These are phyloP conservation scores for Thelephora terrestris DNA, from an alignment of 1,284 basidiomycete genomes.

Conservation along the genomic window DNA sequence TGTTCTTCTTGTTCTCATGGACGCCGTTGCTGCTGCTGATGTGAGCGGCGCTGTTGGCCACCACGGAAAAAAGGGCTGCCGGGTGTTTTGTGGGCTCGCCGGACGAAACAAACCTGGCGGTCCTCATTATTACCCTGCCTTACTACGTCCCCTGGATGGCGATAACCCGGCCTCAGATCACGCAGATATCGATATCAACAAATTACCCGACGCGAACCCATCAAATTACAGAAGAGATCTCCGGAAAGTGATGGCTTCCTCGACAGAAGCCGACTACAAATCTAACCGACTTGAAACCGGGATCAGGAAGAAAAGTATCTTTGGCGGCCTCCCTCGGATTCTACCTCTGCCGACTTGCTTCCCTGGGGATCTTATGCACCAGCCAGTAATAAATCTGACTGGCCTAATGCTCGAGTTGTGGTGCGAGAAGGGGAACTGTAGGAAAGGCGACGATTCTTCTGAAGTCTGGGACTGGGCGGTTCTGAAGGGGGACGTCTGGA, in stretches of 20 bases:
- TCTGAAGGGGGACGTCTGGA: constrained; percentile 23
- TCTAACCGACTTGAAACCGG: constrained; percentile 12
- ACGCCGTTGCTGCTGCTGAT: constrained; percentile 19
- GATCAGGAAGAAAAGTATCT: constrained; percentile 14
- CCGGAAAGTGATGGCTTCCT: constrained; percentile 1
- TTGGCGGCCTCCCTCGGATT: constrained; percentile 6
- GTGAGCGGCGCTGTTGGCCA: constrained; percentile 26
- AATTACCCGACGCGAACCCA: too few relatives aligned
- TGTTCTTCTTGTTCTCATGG: too few relatives aligned
- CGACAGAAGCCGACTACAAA: constrained; percentile 6
- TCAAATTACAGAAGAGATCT: too few relatives aligned
- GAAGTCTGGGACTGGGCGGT: constrained; percentile 26
- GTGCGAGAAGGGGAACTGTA: constrained; percentile 16
- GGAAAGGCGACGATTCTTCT: too few relatives aligned
- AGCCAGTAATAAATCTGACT: constrained; percentile 20
- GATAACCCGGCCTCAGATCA: constrained; percentile 1
- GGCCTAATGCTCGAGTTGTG: constrained; percentile 18
- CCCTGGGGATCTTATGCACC: too few relatives aligned
- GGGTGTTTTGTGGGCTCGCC: constrained; percentile 19
- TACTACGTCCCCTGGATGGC: constrained; percentile 3
- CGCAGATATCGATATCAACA: constrained; percentile 16
- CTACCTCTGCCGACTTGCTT: constrained; percentile 12
- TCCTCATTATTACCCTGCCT: too few relatives aligned
- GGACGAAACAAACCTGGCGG: constrained; percentile 26
- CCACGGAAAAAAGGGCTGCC: constrained; percentile 22